A percentile compares a stretch with the other conserved stretches of the same genome.
These are phyloP conservation scores for Biscogniauxia marginata DNA, from an alignment of 2,329 filamentous ascomycete species.

Conservation along the genomic window DNA sequence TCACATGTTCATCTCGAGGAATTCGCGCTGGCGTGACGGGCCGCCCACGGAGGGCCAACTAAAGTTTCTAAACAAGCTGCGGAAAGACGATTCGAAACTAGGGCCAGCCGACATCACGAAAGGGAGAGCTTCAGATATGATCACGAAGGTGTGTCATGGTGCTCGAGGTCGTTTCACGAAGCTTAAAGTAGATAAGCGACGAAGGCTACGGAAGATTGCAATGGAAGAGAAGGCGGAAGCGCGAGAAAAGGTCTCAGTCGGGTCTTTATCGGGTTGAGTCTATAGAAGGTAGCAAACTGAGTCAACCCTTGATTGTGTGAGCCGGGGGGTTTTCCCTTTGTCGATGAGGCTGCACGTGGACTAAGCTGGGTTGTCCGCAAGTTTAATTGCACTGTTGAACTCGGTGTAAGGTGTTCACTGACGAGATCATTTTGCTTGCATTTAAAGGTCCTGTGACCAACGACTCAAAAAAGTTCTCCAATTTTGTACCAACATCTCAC, in stretches of 20 bases:
- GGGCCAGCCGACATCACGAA: conserved; percentile 63
- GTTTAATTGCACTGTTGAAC: not conserved
- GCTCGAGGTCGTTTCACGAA: conserved; percentile 62
- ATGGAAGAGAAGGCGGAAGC: conserved; percentile 39
- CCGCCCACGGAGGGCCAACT: conserved; percentile 67
- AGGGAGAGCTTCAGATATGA: conserved; percentile 84
- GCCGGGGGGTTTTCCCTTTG: not conserved
- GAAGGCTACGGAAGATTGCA: conserved; percentile 39
- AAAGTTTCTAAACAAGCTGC: conserved; percentile 66
- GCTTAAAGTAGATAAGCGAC: conserved; percentile 52
- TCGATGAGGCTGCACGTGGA: not conserved
- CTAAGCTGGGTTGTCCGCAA: not conserved
- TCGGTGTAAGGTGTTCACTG: not conserved
- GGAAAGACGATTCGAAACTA: conserved; percentile 53
- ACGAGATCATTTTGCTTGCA: not conserved
- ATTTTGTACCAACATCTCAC: not conserved
- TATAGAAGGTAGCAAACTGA: not conserved
- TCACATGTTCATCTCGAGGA: conserved; percentile 62
- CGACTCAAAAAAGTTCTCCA: not conserved
- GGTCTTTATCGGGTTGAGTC: conserved; percentile 43
- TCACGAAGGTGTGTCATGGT: conserved; percentile 86
- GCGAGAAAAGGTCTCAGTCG: conserved; percentile 55
- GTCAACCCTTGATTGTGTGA: not conserved
- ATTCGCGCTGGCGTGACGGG: conserved; percentile 66
- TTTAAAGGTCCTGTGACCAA: not conserved